These are phyloP conservation scores for Stachybotrys chlorohalonatus DNA, from an alignment of 2,329 filamentous ascomycete species.

Conservation along the genomic window DNA sequence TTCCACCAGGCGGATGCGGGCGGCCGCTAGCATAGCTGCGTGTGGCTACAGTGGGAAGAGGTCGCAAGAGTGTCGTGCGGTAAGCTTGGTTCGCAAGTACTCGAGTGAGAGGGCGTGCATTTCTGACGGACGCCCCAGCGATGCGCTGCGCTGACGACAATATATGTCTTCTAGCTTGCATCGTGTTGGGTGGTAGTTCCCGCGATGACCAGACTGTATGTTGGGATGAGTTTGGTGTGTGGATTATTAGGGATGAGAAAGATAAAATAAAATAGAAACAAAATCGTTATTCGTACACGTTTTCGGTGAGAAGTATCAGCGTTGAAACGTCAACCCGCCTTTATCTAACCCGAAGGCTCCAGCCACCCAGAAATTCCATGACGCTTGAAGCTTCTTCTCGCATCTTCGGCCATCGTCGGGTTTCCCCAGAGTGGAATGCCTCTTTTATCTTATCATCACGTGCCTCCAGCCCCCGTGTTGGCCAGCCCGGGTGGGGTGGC, in stretches of 20 bases:
- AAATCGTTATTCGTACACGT: background rate
- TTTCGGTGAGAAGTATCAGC: background rate
- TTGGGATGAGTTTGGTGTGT: background rate
- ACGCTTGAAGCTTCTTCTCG: conserved; percentile 24
- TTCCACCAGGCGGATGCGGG: conserved; percentile 83
- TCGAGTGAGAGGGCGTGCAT: conserved; percentile 18
- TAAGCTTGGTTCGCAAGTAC: conserved; percentile 11
- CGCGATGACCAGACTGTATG: conserved; percentile 1
- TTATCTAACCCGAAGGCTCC: background rate
- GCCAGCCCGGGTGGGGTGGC: conserved; percentile 7
- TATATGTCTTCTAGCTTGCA: conserved; percentile 33
- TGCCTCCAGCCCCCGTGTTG: conserved; percentile 22
- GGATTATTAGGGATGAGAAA: background rate
- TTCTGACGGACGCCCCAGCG: conserved; percentile 20
- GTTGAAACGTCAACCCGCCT: background rate
- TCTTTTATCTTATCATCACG: conserved; percentile 26
- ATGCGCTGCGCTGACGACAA: conserved; percentile 27
- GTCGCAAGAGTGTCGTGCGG: conserved; percentile 11
- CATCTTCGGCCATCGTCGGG: conserved; percentile 21
- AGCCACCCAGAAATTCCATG: background rate
- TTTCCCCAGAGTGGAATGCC: background rate
- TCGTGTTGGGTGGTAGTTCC: conserved; percentile 12
- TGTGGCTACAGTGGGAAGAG: conserved; percentile 29
- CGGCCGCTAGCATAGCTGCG: conserved; percentile 60
- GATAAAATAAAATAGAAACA: conserved; percentile 1